Evolutionary conservation across 176 grass and related monocot genomes (phyloP).

Genomic region (Puccinellia tenuiflora): DNA sequence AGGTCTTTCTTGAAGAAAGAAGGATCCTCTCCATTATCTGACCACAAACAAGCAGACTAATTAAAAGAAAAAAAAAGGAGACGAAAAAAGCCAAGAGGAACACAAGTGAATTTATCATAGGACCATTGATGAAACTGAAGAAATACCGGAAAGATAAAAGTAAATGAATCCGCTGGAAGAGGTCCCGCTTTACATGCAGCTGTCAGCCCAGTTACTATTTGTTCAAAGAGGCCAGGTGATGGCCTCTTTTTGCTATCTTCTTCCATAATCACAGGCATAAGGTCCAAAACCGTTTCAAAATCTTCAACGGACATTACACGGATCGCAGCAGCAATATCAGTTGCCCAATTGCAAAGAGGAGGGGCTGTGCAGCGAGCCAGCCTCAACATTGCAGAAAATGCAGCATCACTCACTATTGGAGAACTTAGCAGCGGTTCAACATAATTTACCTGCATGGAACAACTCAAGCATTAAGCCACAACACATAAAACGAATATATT

Average conservation of each 20-base stretch:
- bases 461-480: conserved; percentile 15
- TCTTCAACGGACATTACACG: conserved; percentile 57
- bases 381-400: conserved; percentile 76
- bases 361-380: conserved; percentile 82
- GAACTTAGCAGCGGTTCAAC: conserved; percentile 75
- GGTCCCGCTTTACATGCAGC: conserved; percentile 74
- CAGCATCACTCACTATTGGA: conserved; percentile 78
- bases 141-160: conserved; percentile 92
- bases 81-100: neutral
- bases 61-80: conserved; percentile 1
- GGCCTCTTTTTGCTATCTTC: conserved; percentile 49
- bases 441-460: conserved; percentile 65
- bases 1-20: conserved; percentile 78
- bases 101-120: neutral
- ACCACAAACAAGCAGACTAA: conserved; percentile 1
- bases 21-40: conserved; percentile 79
- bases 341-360: conserved; percentile 85
- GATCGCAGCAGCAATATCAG: conserved; percentile 88
- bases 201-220: conserved; percentile 69
- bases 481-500: neutral
- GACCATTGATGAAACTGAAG: neutral
- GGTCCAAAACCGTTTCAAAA: conserved; percentile 54
- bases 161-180: conserved; percentile 97
- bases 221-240: conserved; percentile 65
- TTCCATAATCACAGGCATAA: conserved; percentile 47